Conservation (phyloP, 73 alveolate genomes). For the Uronychia setigera region DNA sequence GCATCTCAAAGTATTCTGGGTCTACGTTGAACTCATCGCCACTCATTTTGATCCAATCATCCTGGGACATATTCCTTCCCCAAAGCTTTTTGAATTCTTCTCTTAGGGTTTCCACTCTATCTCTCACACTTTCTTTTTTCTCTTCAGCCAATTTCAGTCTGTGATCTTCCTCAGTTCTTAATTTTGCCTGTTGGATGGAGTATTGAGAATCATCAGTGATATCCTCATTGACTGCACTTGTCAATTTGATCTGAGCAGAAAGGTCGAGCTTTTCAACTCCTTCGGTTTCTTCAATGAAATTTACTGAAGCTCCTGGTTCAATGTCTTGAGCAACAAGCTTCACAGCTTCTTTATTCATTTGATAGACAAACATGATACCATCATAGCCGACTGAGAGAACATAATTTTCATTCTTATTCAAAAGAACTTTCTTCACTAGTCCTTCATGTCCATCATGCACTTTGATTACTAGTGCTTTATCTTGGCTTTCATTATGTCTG, state of each 20-base stretch:
- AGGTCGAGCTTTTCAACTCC: slow-evolving; percentile 69
- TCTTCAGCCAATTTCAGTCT: slow-evolving; percentile 84
- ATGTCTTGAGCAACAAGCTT: slow-evolving; percentile 37
- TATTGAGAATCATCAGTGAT: slow-evolving; percentile 70
- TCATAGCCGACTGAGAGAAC: slow-evolving; percentile 79
- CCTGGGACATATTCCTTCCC: slow-evolving; percentile 36
- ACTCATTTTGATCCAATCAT: slow-evolving; percentile 67
- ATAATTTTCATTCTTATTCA: slow-evolving; percentile 71
- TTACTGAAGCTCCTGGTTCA: slow-evolving; percentile 43
- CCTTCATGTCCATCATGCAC: slow-evolving; percentile 87
- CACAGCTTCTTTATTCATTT: slow-evolving; percentile 57
- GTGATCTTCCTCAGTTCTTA: slow-evolving; percentile 90
- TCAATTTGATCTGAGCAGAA: slow-evolving; percentile 43
- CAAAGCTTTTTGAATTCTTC: slow-evolving; percentile 67
- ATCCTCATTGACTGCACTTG: slow-evolving; percentile 77
- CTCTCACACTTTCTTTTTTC: slow-evolving; percentile 81
- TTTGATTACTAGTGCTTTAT: slow-evolving; percentile 52
- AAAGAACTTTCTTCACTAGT: slow-evolving; percentile 55
- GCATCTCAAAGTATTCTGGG: slow-evolving; percentile 82
- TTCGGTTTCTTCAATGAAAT: slow-evolving; percentile 50
- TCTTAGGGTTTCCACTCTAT: slow-evolving; percentile 66
- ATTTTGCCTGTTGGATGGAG: slow-evolving; percentile 83
- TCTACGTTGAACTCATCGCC: slow-evolving; percentile 85
- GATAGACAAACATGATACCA: slow-evolving; percentile 79
- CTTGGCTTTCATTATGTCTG: slow-evolving; percentile 51